phyloP scores from a whole-genome alignment of 2,329 filamentous ascomycete species.

The Emergomyces pasteurianus region DNA sequence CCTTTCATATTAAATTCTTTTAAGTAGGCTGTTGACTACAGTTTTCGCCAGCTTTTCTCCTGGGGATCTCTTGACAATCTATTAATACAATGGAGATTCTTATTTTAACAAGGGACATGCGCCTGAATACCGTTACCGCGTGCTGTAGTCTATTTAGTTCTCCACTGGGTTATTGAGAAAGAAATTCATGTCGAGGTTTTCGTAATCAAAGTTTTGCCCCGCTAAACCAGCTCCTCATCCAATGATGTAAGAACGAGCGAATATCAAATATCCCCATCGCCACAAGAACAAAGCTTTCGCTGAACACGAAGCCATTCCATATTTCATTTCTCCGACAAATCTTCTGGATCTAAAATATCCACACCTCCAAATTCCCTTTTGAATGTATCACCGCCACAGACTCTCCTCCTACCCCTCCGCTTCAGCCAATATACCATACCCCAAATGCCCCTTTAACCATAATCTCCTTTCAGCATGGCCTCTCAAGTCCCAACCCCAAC shows the following conservation, averaged over 20 bases:
- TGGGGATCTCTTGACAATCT: background rate
- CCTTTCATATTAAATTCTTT: background rate
- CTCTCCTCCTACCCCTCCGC: no score
- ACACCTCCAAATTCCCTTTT: background rate
- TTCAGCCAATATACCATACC: no score
- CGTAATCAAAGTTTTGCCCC: background rate
- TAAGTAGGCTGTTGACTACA: background rate
- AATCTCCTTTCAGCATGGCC: background rate
- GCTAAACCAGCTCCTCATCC: background rate
- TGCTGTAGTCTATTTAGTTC: background rate
- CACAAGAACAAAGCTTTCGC: background rate
- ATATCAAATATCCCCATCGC: background rate
- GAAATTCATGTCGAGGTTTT: background rate
- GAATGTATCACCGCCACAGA: background rate
- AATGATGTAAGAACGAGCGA: background rate
- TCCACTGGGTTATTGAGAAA: background rate
- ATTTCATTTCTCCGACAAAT: background rate
- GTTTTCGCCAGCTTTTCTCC: background rate
- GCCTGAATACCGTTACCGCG: background rate
- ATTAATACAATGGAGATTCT: background rate
- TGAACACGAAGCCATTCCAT: background rate
- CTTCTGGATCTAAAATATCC: background rate
- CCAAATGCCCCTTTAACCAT: background rate
- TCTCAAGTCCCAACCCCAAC: slow-evolving; percentile 25
- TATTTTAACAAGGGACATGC: background rate